phyloP scores from a whole-genome alignment of 1,284 basidiomycete species.

The Volvariella surrecta region DNA sequence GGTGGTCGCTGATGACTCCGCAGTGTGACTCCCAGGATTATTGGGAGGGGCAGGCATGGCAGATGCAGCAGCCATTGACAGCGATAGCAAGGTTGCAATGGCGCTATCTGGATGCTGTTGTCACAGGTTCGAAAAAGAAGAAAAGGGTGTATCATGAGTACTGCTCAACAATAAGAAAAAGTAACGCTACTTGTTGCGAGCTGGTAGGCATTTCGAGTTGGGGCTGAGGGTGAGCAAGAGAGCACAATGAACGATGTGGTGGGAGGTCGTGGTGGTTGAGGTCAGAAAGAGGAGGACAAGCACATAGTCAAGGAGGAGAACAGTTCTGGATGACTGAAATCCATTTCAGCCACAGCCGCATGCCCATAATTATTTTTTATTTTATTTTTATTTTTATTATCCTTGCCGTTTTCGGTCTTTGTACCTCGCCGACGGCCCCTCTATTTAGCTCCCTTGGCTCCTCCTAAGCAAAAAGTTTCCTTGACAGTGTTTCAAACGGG shows the following conservation, averaged over 20 bases:
- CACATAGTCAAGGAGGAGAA: too few species aligned
- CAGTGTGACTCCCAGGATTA: conserved; percentile 11
- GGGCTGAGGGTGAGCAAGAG: not conserved
- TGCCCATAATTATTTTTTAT: too few species aligned
- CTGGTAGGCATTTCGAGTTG: not conserved
- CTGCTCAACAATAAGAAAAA: not conserved
- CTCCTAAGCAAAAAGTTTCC: not conserved
- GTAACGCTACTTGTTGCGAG: not conserved
- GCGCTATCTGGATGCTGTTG: not conserved
- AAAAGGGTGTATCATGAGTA: not conserved
- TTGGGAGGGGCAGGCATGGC: conserved; percentile 36
- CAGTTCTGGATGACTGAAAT: conserved; percentile 1
- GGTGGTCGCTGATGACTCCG: conserved; percentile 13
- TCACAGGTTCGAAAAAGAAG: not conserved
- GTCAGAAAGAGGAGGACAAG: not conserved
- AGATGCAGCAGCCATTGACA: conserved; percentile 51
- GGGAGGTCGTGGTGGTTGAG: not conserved
- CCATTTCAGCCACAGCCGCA: conserved; percentile 1
- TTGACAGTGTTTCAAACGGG: too few species aligned
- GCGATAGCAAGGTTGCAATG: conserved; percentile 45
- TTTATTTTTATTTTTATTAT: not conserved
- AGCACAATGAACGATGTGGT: not conserved
- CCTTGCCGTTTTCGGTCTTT: not conserved
- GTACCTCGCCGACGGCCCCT: not conserved
- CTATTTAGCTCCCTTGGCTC: conserved; percentile 7